Conservation (phyloP, 257 asterid genomes). For the Nicotiana noctiflora region DNA sequence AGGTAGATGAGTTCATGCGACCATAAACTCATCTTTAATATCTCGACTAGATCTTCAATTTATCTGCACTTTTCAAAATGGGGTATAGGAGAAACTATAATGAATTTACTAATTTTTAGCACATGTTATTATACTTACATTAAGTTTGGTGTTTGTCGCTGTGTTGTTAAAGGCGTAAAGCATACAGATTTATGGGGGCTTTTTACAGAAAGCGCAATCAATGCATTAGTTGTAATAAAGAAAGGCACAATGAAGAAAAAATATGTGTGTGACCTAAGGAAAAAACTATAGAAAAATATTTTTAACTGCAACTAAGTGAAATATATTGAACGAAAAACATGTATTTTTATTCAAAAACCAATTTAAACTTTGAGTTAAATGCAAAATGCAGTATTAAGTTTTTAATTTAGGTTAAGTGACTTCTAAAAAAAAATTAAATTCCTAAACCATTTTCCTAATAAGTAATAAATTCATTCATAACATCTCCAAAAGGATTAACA, state of each 20-base stretch:
- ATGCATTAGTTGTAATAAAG: neutral
- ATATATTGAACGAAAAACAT: neutral
- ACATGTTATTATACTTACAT: neutral
- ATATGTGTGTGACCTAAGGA: neutral
- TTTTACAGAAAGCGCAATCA: neutral
- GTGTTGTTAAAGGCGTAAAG: neutral
- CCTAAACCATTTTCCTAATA: too few relatives aligned
- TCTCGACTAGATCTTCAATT: too few relatives aligned
- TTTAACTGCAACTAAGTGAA: neutral
- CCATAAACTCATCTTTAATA: too few relatives aligned
- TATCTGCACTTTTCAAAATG: too few relatives aligned
- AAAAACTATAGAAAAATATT: neutral
- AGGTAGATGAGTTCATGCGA: too few relatives aligned
- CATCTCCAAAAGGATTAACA: too few relatives aligned
- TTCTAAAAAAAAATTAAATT: too few relatives aligned
- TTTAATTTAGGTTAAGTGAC: too few relatives aligned
- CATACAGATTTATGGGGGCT: neutral
- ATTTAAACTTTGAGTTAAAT: neutral
- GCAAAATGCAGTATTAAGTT: neutral
- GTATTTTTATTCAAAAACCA: neutral
- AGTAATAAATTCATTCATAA: too few relatives aligned
- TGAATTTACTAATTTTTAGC: neutral
- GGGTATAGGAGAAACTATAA: neutral
- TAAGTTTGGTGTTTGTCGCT: neutral
- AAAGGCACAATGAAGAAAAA: neutral